These are phyloP conservation scores for Aspergillus sparsus DNA, from an alignment of 495 filamentous ascomycete species.

Conservation along the genomic window DNA sequence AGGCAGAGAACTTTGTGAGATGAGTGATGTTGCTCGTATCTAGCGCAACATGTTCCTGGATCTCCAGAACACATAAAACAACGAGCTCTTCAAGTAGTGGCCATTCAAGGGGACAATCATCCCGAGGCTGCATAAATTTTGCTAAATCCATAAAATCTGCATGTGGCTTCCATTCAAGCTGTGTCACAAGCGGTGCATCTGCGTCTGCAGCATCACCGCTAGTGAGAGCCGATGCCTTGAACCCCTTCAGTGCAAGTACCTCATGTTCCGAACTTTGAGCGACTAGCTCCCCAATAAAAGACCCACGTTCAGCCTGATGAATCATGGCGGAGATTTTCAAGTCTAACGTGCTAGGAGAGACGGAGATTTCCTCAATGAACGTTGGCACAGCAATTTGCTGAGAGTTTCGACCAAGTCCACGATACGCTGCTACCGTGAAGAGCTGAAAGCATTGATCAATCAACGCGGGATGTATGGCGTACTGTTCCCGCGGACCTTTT, in stretches of 20 bases:
- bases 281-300: too few species aligned
- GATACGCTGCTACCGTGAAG: conserved; percentile 31
- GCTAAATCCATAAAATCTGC: background rate
- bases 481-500: background rate
- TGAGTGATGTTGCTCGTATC: too few species aligned
- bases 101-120: background rate
- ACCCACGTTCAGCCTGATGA: too few species aligned
- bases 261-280: too few species aligned
- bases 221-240: background rate
- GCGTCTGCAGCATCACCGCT: background rate
- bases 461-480: conserved; percentile 27
- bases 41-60: too few species aligned
- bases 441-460: conserved; percentile 48
- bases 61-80: background rate
- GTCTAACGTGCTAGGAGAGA: too few species aligned
- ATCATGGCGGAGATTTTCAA: too few species aligned
- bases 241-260: background rate
- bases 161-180: background rate
- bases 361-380: background rate
- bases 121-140: background rate
- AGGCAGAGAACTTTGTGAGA: too few species aligned
- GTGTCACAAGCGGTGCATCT: background rate
- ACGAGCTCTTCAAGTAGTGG: background rate
- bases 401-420: conserved; percentile 22
- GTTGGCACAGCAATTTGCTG: background rate